A percentile compares a stretch with the other conserved stretches of the same genome.
phyloP scores from a whole-genome alignment of 2,329 filamentous ascomycete species.

The Ceratocystis variospora region DNA sequence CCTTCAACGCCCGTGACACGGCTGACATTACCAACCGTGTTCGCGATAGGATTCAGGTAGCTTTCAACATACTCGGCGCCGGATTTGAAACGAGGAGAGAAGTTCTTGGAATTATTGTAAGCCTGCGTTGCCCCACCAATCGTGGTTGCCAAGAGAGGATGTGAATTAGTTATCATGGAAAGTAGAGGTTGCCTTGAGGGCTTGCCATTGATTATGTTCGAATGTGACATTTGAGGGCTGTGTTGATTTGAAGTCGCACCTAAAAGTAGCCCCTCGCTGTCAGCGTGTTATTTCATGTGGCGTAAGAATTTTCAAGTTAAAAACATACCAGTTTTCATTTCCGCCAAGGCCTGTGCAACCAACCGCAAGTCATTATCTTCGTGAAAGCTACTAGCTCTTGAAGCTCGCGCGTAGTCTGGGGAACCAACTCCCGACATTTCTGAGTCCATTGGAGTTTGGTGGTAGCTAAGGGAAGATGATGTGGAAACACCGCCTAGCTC shows the following conservation, averaged over 20 bases:
- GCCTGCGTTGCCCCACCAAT: constrained; percentile 74
- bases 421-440: constrained; percentile 18
- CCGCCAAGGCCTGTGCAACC: constrained; percentile 18
- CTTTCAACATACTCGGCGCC: constrained; percentile 83
- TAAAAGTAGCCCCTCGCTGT: not conserved
- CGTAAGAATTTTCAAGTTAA: not conserved
- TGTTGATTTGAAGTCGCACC: constrained; percentile 14
- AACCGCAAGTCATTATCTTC: constrained; percentile 18
- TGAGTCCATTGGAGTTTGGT: constrained; percentile 17
- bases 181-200: constrained; percentile 58
- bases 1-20: constrained; percentile 78
- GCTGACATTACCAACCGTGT: constrained; percentile 71
- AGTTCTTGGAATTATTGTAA: constrained; percentile 79
- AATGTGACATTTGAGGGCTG: constrained; percentile 15
- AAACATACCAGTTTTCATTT: constrained; percentile 18
- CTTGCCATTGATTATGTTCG: constrained; percentile 9
- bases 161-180: constrained; percentile 73
- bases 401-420: constrained; percentile 14
- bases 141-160: constrained; percentile 72
- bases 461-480: constrained; percentile 14
- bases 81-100: constrained; percentile 77
- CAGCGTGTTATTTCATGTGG: not conserved
- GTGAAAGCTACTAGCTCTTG: constrained; percentile 16
- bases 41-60: constrained; percentile 72
- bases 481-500: constrained; percentile 14